Base-by-base conservation (phyloP, 2,329 filamentous ascomycete genomes). In the Massarina eburnea region DNA sequence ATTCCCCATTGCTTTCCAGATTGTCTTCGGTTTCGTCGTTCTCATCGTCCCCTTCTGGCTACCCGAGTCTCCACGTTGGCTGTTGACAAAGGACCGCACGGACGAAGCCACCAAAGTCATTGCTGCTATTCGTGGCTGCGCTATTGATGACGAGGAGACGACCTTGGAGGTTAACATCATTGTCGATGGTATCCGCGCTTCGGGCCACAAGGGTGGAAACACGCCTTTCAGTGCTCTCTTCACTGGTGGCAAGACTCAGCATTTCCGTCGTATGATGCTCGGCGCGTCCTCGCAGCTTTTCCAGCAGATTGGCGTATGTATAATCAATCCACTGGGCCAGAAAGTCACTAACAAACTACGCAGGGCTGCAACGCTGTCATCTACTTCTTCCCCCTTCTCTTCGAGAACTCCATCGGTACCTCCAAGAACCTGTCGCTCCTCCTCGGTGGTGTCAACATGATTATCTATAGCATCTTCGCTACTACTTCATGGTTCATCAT, bases 61-160 rank as follows among this genome's bases (percentile, higher is more conserved):
- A 4, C 84, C 84, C 2, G 85, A 88, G 65, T 83, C 80, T 0
- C 85, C 84, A 0, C 78, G 84, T 39, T 88, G 78, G 72, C 78
- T 88, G 10, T 73, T 86, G 54, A 77, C 78, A 58, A 83, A 84
- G 68, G 83, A 85, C 58, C 78, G 79, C 8, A 73, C 79, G 44
- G 80, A 84, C 17, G 78, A 86, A 55, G 85, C 84, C 3, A 71
- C 73, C 32, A 70, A 72, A 15, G 77, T 80, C 12, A 73, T 81
- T 24, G 76, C 78, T 10, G 77, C 76, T 5, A 73, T 81, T 4
- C 70, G 68, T 37, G 76, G 75, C 9, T 62, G 65, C 19, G 57
- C 79, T 37, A 51, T 79, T 4, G 76, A 83, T 37, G 76, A 80
- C 51, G 70, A 75, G 8, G 78, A 85, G 58, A 83, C 83, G 2